Base-by-base conservation (phyloP, 78 protist genomes). In the Bodo saltans region DNA sequence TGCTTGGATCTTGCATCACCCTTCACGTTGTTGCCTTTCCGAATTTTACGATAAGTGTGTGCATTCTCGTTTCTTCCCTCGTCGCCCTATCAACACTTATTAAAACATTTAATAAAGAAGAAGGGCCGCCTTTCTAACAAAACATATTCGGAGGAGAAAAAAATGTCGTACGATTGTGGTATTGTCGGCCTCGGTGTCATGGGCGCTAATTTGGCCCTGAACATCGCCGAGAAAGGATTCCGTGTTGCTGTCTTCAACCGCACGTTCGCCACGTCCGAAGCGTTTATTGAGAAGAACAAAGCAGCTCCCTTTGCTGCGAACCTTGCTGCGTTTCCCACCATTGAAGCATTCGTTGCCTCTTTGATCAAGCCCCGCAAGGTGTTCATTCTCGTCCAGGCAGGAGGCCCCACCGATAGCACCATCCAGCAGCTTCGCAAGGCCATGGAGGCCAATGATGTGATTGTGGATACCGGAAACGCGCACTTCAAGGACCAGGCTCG, bases 381-480 rank as follows among this genome's bases (percentile, higher is more conserved):
- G 42, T 92, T 97, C 83, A 42, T 97, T 78, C 79, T 97, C 83
- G 96, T 97, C 34, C 70, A 84, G 70, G 98, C 99, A 1, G 98
- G 98, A 34, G 73, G 79, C 25, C 89, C 94, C 0, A 97, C 94
- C 28, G 98, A 94, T 52, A 89, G 28, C 68, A 37, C 82, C 70
- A 90, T 90, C 68, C 87, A 86, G 26, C 74, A n/a, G 32, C 75
- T 92, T 32, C 60, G 85, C 23, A 90, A 89, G 69, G 74, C 78
- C 47, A 35, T 95, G 42, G 91, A 87, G 70, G 37, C 39, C 34
- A 97, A 95, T 60, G 98, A 96, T 70, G 87, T 94, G 68, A 91
- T 96, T 71, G 93, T 96, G 84, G 98, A 96, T 70, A 96, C 98
- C 42, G 99, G 99, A 38, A 97, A 97, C 93, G 86, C 87, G 27